A percentile compares a stretch with the other conserved stretches of the same genome.
Conservation (phyloP, 257 asterid species). For the Fraxinus quadrangulata region DNA sequence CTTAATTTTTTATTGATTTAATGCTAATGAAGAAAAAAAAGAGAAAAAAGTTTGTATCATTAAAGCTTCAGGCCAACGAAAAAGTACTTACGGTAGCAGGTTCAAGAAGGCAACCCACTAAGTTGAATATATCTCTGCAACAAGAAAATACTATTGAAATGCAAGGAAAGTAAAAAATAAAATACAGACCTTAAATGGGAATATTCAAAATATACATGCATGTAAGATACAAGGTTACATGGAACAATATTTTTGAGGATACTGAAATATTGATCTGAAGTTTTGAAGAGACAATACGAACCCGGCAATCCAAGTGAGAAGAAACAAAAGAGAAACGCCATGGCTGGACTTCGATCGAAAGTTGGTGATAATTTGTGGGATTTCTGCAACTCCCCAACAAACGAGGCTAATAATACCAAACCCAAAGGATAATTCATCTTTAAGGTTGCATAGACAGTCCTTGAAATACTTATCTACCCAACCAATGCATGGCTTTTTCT, state of each 20-base stretch:
- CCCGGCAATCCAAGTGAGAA: constrained; percentile 87
- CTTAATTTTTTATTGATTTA: too few species aligned
- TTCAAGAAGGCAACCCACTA: constrained; percentile 86
- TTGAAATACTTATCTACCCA: constrained; percentile 72
- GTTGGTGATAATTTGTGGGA: constrained; percentile 88
- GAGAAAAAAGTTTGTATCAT: background rate
- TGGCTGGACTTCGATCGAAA: constrained; percentile 78
- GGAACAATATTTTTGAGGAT: background rate
- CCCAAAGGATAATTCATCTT: constrained; percentile 69
- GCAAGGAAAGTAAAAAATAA: background rate
- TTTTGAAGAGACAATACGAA: constrained; percentile 11
- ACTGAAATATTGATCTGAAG: background rate
- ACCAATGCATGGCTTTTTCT: constrained; percentile 54
- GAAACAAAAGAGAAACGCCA: constrained; percentile 77
- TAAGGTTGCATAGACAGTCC: constrained; percentile 72
- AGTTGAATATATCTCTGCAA: constrained; percentile 78
- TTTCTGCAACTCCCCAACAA: constrained; percentile 88
- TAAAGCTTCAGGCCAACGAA: background rate
- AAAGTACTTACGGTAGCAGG: constrained; percentile 74
- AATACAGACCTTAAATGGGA: background rate
- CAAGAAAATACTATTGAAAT: background rate
- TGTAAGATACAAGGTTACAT: background rate
- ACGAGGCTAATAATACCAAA: constrained; percentile 73
- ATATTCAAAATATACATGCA: too few species aligned
- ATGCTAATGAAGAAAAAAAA: too few species aligned